Evolutionary conservation across 768 basidiomycete genomes (phyloP).

Genomic region (Pleurotus djamor): DNA sequence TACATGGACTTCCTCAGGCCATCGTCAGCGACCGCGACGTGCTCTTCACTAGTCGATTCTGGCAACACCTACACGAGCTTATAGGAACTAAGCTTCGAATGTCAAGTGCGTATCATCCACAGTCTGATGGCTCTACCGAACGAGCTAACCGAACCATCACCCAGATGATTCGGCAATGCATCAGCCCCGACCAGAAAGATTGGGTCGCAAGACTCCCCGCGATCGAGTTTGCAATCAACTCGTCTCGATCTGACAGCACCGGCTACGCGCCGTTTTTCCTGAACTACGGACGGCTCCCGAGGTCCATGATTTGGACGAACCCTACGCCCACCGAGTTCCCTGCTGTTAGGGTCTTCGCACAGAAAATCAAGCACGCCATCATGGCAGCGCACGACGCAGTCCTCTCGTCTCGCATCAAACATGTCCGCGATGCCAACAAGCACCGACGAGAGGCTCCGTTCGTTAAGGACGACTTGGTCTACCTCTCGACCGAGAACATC

Average conservation of each 20-base stretch:
- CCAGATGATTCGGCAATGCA: constrained; percentile 24
- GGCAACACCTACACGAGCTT: constrained; percentile 13
- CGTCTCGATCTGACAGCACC: too few relatives aligned
- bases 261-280: too few relatives aligned
- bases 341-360: constrained; percentile 21
- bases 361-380: constrained; percentile 14
- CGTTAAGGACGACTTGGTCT: constrained; percentile 1
- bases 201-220: too few relatives aligned
- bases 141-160: constrained; percentile 25
- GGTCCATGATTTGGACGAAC: too few relatives aligned
- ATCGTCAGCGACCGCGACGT: constrained; percentile 19
- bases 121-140: constrained; percentile 26
- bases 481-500: constrained; percentile 21
- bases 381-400: constrained; percentile 27
- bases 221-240: too few relatives aligned
- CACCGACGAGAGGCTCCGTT: constrained; percentile 5
- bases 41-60: too few relatives aligned
- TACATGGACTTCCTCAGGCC: constrained; percentile 29
- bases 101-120: constrained; percentile 20
- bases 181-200: too few relatives aligned
- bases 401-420: constrained; percentile 9
- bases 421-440: constrained; percentile 5
- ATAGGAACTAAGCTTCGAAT: constrained; percentile 18
- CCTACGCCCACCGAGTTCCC: constrained; percentile 12
- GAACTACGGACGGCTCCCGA: too few relatives aligned